Evolutionary conservation across 495 filamentous ascomycete genomes (phyloP).

Genomic region (Beverwykella pulmonaria): DNA sequence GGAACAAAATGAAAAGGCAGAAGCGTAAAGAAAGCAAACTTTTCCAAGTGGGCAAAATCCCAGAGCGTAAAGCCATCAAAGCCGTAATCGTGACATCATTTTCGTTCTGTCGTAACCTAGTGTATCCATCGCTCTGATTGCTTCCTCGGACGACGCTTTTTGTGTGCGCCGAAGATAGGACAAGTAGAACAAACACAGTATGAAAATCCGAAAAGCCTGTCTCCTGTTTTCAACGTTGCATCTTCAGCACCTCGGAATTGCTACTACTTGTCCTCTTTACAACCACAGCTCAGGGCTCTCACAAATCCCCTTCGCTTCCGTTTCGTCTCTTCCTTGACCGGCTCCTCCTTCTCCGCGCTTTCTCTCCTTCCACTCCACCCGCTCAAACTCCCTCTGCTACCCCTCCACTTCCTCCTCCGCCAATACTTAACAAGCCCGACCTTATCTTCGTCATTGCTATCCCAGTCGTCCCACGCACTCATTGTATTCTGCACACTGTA

Average conservation of each 20-base stretch:
- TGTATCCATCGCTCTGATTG: neutral
- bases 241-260: neutral
- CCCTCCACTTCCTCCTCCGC: slow-evolving; percentile 22
- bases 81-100: neutral
- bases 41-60: neutral
- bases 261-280: slow-evolving; percentile 7
- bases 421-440: slow-evolving; percentile 32
- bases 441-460: slow-evolving; percentile 35
- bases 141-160: neutral
- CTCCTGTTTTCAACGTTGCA: neutral
- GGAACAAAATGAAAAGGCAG: neutral
- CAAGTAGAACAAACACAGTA: neutral
- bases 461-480: slow-evolving; percentile 38
- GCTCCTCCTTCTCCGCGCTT: slow-evolving; percentile 4
- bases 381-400: slow-evolving; percentile 25
- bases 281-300: slow-evolving; percentile 33
- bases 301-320: slow-evolving; percentile 24
- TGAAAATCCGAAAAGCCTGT: neutral
- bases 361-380: neutral
- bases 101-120: neutral
- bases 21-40: neutral
- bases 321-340: neutral
- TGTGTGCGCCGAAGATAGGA: neutral
- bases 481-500: slow-evolving; percentile 29
- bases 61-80: neutral